Base-by-base conservation (phyloP, 1,139 yeast species). In the Dujonia santamariae region DNA sequence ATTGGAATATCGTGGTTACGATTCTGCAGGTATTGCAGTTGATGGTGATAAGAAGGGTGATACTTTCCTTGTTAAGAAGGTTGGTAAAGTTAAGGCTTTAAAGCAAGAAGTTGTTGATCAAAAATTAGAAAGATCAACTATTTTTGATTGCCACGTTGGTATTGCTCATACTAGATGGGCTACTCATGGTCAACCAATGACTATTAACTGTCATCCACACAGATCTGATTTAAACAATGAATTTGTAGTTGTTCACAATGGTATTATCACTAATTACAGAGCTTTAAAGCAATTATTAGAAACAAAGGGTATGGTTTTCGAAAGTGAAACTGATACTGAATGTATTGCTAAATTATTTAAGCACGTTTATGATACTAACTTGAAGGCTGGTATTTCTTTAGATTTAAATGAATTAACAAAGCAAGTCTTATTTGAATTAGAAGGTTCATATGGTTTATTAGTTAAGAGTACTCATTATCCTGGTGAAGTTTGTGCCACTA, bases 141-240 rank as follows among this genome's bases (percentile, higher is more conserved):
- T 78, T 18, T 87, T 87, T 54, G 83, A 80, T 50, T 80, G 84
- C 60, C 98, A 92, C 56, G 92, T 82, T 40, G 98, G 96, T 57
- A 92, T 94, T 59, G 97, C 98, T 26, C 99, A 94, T 64, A 94
- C 99, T 13, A 84, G 99, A 72, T 94, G 99, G 99, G 98, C 99
- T 31, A 94, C 99, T 30, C 99, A 94, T 63, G 99, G 99, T 62
- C 86, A 82, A 52, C 97, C 97, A 38, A 78, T 77, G 51, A 78
- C 74, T 41, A 56, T 65, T 45, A 94, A 94, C 70, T 92, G 97
- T 60, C 99, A 94, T 59, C 99, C 99, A 35, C 98, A 92, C 58
- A 72, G 94, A 49, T 86, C 96, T 1, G 98, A 87, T 58, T 73
- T 75, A 8, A 62, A 65, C 35, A 84, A 84, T 47, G 96, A 90